Evolutionary conservation across 352 stramenopile genomes (phyloP).

Genomic region (Thraustochytrium striatum): DNA sequence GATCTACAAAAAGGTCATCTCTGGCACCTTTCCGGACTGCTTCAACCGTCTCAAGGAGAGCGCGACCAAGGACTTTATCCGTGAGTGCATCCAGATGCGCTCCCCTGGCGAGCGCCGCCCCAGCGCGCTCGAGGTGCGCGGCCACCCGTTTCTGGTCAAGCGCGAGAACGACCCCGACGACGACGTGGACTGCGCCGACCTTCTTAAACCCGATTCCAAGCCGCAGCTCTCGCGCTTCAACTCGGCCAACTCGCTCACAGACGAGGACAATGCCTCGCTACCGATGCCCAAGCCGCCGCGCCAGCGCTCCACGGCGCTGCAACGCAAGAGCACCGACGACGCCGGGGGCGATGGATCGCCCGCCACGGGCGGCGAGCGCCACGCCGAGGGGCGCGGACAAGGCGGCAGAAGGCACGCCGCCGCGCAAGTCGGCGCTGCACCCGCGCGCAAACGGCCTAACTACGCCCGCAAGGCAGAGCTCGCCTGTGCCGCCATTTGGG

Average conservation of each 20-base stretch:
- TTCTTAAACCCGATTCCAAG: background rate
- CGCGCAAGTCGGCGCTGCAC: too few relatives aligned
- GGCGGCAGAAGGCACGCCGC: too few relatives aligned
- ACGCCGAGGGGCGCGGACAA: too few relatives aligned
- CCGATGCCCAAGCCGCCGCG: background rate
- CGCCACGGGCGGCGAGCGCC: too few relatives aligned
- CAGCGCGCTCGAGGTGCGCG: slow-evolving; percentile 1
- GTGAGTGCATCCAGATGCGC: slow-evolving; percentile 44
- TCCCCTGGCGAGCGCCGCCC: background rate
- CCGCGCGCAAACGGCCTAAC: too few relatives aligned
- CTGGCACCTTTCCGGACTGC: slow-evolving; percentile 28
- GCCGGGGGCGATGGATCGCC: too few relatives aligned
- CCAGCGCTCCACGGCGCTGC: too few relatives aligned
- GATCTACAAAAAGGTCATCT: slow-evolving; percentile 83
- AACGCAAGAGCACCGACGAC: too few relatives aligned
- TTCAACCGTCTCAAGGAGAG: slow-evolving; percentile 24
- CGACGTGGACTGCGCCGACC: slow-evolving; percentile 39
- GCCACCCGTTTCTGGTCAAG: slow-evolving; percentile 10
- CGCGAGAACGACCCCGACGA: slow-evolving; percentile 23
- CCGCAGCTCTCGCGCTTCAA: background rate
- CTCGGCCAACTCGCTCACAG: background rate
- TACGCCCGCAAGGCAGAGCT: too few relatives aligned
- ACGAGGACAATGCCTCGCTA: background rate
- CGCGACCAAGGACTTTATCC: slow-evolving; percentile 39
- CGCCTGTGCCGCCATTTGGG: too few relatives aligned